Base-by-base conservation (phyloP, 2,329 filamentous ascomycete species). In the Acephala macrosclerotiorum region DNA sequence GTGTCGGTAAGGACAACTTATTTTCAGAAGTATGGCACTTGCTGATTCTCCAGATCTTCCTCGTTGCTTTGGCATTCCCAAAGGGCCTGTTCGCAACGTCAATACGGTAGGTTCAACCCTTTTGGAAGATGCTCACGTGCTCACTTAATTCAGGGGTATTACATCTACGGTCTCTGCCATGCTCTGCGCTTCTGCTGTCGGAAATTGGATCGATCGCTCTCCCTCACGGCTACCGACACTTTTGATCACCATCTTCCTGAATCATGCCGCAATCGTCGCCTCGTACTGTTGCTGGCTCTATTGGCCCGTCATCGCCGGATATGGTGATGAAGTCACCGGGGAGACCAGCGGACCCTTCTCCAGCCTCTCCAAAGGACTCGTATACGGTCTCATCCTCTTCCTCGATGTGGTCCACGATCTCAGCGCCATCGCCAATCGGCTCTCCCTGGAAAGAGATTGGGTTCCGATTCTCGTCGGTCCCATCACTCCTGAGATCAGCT, bases 21-120 rank as follows among this genome's bases (percentile, higher is more conserved):
- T 25, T 12, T 20, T 3, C 16, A n/a, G 8, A 38, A 16, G 22
- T 16, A 26, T 6, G 51, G 6, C 22, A 11, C 12, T 18, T 47
- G 59, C 29, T 66, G 26, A 58, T 33, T 16, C 1, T 20, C 5
- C 22, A 71, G 70, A 68, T 70, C 4, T 66, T 86, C 2, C 80
- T 90, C 36, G 83, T 87, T 0, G 83, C 87, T 8, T 80, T 77
- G 22, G 77, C 75, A 57, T 81, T 73, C 67, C 79, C 72, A 56
- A 76, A 75, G 68, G 81, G 78, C 62, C 71, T 80, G 14, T 74
- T 75, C 55, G 78, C 76, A 5, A 74, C 77, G 5, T 78, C 78
- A 9, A 69, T 79, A 58, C 73, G 77, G 78, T 77, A 73, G 70
- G 74, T 65, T 26, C 6, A 14, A 2, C 22, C 33, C n/a, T 47